A percentile compares a stretch with the other conserved stretches of the same genome.
These are phyloP conservation scores for Xylaria sp. DNA, from an alignment of 2,329 filamentous ascomycete genomes.

Conservation along the genomic window DNA sequence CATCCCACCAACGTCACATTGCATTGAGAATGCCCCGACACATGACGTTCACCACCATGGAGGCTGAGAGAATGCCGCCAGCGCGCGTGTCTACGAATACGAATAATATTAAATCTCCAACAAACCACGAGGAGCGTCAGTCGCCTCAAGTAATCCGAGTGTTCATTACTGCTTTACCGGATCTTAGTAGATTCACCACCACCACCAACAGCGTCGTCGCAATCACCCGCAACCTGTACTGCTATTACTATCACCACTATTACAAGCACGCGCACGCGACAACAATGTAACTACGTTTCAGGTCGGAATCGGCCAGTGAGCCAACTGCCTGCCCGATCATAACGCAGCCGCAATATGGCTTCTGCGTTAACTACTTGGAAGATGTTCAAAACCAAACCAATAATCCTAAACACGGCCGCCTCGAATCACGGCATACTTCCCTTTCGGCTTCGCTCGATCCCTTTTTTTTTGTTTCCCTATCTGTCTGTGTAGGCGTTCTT, in stretches of 20 bases:
- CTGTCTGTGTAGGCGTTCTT: conserved; percentile 4
- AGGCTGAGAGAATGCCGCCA: too few species aligned
- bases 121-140: not conserved
- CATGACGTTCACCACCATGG: not conserved
- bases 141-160: not conserved
- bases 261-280: not conserved
- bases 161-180: not conserved
- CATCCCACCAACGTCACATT: conserved; percentile 13
- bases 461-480: not conserved
- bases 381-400: not conserved
- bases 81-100: not conserved
- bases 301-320: not conserved
- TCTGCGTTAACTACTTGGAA: not conserved
- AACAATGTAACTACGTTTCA: conserved; percentile 3
- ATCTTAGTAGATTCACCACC: not conserved
- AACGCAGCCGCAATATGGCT: not conserved
- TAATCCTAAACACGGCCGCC: not conserved
- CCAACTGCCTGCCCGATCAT: not conserved
- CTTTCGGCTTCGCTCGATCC: not conserved
- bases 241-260: not conserved
- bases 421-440: not conserved
- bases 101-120: not conserved
- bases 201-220: not conserved
- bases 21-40: not conserved
- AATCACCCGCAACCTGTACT: not conserved